Conservation (phyloP, 805 yeast genomes). For the Lachancea fermentati region DNA sequence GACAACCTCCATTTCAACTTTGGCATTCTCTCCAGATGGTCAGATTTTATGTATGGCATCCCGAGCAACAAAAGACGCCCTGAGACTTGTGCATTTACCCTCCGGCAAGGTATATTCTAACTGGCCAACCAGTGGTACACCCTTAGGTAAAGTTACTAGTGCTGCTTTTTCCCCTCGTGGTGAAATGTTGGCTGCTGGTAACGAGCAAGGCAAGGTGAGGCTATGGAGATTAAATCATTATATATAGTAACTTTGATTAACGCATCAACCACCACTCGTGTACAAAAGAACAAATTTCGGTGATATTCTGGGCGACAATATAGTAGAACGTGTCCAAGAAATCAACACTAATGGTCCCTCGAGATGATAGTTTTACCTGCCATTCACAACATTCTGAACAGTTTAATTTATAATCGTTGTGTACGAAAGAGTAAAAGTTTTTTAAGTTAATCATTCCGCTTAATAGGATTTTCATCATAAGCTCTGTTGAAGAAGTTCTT, state of each 20-base stretch:
- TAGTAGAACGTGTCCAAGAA: background rate
- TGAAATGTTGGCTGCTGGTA: conserved; percentile 84
- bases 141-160: conserved; percentile 87
- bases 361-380: too few species aligned
- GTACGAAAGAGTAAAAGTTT: too few species aligned
- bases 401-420: too few species aligned
- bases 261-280: conserved; percentile 1
- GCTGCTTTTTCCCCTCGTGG: conserved; percentile 73
- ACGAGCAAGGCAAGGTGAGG: conserved; percentile 84
- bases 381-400: too few species aligned
- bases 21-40: conserved; percentile 80
- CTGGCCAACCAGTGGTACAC: conserved; percentile 98
- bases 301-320: too few species aligned
- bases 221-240: conserved; percentile 87
- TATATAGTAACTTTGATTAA: conserved; percentile 22
- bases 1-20: conserved; percentile 69
- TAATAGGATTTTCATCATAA: too few species aligned
- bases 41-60: conserved; percentile 84
- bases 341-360: background rate
- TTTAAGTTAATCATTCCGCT: too few species aligned
- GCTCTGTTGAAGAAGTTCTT: background rate
- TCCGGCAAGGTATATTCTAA: conserved; percentile 79
- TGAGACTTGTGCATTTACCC: conserved; percentile 83
- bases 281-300: too few species aligned
- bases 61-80: conserved; percentile 77